These are phyloP conservation scores for Somion occarium DNA, from an alignment of 1,284 basidiomycete species.

Conservation along the genomic window DNA sequence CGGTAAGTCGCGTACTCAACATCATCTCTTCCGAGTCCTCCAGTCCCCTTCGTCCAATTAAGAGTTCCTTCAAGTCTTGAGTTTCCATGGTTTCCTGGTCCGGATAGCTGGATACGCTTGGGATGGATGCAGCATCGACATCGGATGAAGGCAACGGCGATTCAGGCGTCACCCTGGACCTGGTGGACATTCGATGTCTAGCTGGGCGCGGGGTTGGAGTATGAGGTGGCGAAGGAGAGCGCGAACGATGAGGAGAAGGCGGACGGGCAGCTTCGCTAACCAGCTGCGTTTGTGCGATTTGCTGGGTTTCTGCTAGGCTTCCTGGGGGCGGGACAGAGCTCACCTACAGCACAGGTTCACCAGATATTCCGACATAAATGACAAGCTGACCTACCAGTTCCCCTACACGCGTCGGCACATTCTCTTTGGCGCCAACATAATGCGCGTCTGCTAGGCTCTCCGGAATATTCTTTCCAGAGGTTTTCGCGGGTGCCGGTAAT, in stretches of 20 bases:
- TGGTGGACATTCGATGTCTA: neutral
- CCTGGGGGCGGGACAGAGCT: neutral
- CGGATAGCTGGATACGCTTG: conserved; percentile 7
- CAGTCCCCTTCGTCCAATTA: conserved; percentile 18
- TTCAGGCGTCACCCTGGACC: neutral
- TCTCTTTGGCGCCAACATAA: conserved; percentile 48
- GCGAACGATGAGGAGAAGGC: conserved; percentile 9
- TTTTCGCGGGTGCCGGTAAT: conserved; percentile 4
- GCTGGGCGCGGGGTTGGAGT: conserved; percentile 8
- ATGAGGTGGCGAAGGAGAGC: conserved; percentile 13
- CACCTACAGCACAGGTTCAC: neutral
- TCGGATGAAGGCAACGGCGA: conserved; percentile 36
- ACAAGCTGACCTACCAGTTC: conserved; percentile 44
- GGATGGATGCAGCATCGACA: conserved; percentile 12
- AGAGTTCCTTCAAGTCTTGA: conserved; percentile 37
- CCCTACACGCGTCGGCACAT: conserved; percentile 49
- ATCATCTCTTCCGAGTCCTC: conserved; percentile 36
- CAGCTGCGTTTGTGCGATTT: conserved; percentile 7
- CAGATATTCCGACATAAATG: neutral
- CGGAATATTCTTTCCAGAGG: neutral
- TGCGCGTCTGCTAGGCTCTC: conserved; percentile 31
- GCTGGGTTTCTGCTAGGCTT: conserved; percentile 19
- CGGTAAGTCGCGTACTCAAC: conserved; percentile 30
- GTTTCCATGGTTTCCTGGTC: conserved; percentile 29
- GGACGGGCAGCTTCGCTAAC: neutral